These are phyloP conservation scores for Debaryomyces castellii DNA, from an alignment of 805 yeast species.

Conservation along the genomic window DNA sequence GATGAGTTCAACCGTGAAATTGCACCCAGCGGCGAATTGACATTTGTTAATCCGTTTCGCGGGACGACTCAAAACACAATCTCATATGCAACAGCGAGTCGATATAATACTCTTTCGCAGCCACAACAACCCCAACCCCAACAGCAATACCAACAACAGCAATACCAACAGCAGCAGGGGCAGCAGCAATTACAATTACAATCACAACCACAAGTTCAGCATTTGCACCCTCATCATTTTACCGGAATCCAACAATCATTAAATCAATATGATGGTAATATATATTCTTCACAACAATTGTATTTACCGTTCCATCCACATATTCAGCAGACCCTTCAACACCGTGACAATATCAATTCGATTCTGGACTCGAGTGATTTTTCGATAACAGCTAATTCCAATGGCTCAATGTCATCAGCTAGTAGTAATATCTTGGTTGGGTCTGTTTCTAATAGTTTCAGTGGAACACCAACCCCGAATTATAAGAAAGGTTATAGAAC, in stretches of 20 bases:
- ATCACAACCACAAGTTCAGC: slow-evolving; percentile 5
- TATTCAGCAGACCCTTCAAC: slow-evolving; percentile 4
- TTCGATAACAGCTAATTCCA: slow-evolving; percentile 9
- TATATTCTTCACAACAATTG: slow-evolving; percentile 3
- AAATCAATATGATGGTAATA: slow-evolving; percentile 6
- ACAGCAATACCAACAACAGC: slow-evolving; percentile 5
- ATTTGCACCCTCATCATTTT: slow-evolving; percentile 4
- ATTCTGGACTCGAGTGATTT: slow-evolving; percentile 12
- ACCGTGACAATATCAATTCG: slow-evolving; percentile 7
- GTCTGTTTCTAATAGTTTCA: slow-evolving; percentile 2
- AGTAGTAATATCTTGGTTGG: slow-evolving; percentile 4
- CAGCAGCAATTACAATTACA: slow-evolving; percentile 1
- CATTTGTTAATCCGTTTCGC: slow-evolving; percentile 21
- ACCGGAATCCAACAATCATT: slow-evolving; percentile 10
- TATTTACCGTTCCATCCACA: slow-evolving; percentile 12
- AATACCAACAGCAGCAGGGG: background rate
- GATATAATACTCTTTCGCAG: slow-evolving; percentile 1
- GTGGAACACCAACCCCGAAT: slow-evolving; percentile 2
- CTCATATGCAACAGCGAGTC: background rate
- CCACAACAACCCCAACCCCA: slow-evolving; percentile 4
- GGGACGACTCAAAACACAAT: slow-evolving; percentile 6
- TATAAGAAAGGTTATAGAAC: background rate
- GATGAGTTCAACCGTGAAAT: slow-evolving; percentile 7
- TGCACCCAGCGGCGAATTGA: slow-evolving; percentile 9
- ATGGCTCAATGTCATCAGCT: slow-evolving; percentile 10